Conservation (phyloP, 495 filamentous ascomycete genomes). For the Cercophora sp. region DNA sequence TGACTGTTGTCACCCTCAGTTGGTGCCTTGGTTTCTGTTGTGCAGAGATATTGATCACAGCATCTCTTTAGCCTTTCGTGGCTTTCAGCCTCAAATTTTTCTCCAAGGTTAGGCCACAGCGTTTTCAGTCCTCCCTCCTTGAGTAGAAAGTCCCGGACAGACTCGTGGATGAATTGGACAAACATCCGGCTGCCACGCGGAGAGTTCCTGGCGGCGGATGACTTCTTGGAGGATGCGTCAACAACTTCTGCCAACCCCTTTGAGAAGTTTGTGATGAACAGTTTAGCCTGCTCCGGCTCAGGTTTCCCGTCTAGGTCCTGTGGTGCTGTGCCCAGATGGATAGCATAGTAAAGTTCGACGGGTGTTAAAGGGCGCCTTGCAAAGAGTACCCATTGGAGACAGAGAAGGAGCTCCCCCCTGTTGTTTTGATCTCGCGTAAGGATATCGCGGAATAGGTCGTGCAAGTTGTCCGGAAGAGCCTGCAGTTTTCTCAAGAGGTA, state of each 20-base stretch:
- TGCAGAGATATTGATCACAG: not conserved
- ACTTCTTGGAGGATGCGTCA: too few relatives aligned
- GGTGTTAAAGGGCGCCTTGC: conserved; percentile 27
- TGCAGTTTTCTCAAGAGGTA: conserved; percentile 17
- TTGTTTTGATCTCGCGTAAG: conserved; percentile 27
- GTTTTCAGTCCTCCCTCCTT: conserved; percentile 24
- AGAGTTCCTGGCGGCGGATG: too few relatives aligned
- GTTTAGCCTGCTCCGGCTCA: conserved; percentile 7
- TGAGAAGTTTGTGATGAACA: conserved; percentile 25
- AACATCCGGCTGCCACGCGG: conserved; percentile 21
- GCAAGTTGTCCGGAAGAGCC: conserved; percentile 27
- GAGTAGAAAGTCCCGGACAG: conserved; percentile 29
- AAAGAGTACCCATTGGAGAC: conserved; percentile 37
- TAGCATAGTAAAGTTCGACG: conserved; percentile 34
- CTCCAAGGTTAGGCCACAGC: conserved; percentile 31
- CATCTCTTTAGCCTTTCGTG: conserved; percentile 19
- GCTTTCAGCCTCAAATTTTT: conserved; percentile 17
- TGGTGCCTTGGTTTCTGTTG: not conserved
- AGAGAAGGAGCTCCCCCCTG: conserved; percentile 23
- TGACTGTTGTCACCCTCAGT: too few relatives aligned
- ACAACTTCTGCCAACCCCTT: conserved; percentile 33
- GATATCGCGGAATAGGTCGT: conserved; percentile 29
- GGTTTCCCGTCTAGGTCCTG: conserved; percentile 2
- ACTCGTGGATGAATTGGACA: conserved; percentile 41
- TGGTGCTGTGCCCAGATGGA: conserved; percentile 15